A percentile compares a stretch with the other conserved stretches of the same genome.
Evolutionary conservation across 2,329 filamentous ascomycete genomes (phyloP).

Genomic region (Aspergillus quadricinctus): DNA sequence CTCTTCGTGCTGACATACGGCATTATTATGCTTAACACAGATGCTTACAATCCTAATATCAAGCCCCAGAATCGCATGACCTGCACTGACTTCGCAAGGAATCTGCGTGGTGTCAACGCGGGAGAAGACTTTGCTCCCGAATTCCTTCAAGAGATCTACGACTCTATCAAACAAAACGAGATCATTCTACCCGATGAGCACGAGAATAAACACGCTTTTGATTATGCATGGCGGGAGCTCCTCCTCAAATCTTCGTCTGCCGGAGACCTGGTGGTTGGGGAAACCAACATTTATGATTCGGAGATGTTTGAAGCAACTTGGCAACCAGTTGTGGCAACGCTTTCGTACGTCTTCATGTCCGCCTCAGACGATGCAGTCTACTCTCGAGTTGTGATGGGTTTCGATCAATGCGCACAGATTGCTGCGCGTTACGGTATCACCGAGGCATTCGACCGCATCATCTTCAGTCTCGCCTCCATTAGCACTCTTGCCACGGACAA

Average conservation of each 20-base stretch:
- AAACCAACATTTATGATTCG: conserved; percentile 92
- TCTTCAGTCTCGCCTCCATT: conserved; percentile 85
- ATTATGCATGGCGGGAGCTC: conserved; percentile 95
- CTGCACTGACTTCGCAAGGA: conserved; percentile 74
- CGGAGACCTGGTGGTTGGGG: conserved; percentile 69
- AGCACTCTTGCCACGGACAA: conserved; percentile 75
- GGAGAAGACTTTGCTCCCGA: conserved; percentile 78
- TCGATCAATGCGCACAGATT: conserved; percentile 92
- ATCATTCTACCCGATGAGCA: conserved; percentile 97
- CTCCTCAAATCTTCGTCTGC: conserved; percentile 76
- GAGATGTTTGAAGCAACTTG: conserved; percentile 97
- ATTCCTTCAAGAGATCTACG: conserved; percentile 80
- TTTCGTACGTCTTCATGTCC: conserved; percentile 98
- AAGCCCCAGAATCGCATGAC: conserved; percentile 75
- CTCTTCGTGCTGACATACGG: conserved; percentile 90
- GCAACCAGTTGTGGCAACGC: conserved; percentile 88
- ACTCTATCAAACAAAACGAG: conserved; percentile 87
- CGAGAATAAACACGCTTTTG: conserved; percentile 92
- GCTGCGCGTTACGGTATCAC: conserved; percentile 77
- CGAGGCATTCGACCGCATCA: conserved; percentile 87
- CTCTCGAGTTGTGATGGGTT: conserved; percentile 85
- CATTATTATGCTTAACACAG: conserved; percentile 96
- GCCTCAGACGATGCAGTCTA: conserved; percentile 96
- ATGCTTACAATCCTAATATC: conserved; percentile 92
- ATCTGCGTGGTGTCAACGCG: conserved; percentile 84